Evolutionary conservation across 495 filamentous ascomycete species (phyloP), one percentile per base, ranked within the genome.

Genomic region (Tricharina praecox): DNA sequence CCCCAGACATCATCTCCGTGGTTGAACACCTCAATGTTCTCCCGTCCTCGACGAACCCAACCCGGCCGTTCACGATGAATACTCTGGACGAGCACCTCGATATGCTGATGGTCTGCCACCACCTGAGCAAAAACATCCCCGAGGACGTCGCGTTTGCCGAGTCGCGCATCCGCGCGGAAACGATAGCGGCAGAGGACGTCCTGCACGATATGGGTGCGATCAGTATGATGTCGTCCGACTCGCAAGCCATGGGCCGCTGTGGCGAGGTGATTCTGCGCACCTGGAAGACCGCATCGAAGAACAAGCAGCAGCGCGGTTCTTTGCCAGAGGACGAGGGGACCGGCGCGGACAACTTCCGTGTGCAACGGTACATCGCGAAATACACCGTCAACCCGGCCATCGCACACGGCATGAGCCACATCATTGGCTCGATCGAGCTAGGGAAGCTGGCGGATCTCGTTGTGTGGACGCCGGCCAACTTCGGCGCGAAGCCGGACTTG

Each of bases 81-180:
- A 97, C 90, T 3, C 73, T 96, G 0, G 90, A 95, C 51, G 90
- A 97, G 66, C 90, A 97, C 65, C 74, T 95, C 1, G 90, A 96
- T 63, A 97, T 97, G 90, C 64, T 97, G 26, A 96, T 96, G 90
- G 84, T 93, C 21, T 97, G 90, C 73, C 90, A 97, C 60, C 92
- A 97, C 60, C 66, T 96, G 16, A 81, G 75, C 38, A 85, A 81
- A 64, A 77, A 92, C 59, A 95, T 95, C 48, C 83, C 85, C 47
- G 90, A 97, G 63, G 90, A 97, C 62, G 82, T 96, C 13, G 84
- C 85, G 1, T 97, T 97, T 55, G 90, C 90, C 33, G 90, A 97
- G 65, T 84, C 78, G 40, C 84, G 90, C 16, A 97, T 97, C 62
- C 77, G 90, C 23, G 82, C 84, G 40, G 85, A 97, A 66, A 97